These are phyloP conservation scores for Globisporangium carolinianum DNA, from an alignment of 352 stramenopile genomes.

Conservation along the genomic window DNA sequence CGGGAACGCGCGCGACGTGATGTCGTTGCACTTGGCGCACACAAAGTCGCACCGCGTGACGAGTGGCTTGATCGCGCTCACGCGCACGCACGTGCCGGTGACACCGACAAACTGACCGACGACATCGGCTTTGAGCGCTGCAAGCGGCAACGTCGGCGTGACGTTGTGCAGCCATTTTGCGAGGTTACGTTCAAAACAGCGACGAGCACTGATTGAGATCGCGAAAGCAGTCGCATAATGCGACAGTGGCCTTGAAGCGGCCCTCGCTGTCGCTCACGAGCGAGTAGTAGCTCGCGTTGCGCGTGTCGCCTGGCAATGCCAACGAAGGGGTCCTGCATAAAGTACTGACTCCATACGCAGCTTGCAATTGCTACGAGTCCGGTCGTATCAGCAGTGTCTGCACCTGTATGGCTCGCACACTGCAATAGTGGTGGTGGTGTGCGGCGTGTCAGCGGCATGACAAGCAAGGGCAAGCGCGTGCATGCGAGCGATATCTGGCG, in stretches of 20 bases:
- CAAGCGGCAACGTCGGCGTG: conserved; percentile 58
- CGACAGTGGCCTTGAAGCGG: conserved; percentile 44
- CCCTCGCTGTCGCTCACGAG: conserved; percentile 44
- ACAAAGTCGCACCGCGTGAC: conserved; percentile 85
- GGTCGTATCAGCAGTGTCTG: neutral
- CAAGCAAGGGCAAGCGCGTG: neutral
- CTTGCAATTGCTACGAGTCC: conserved; percentile 31
- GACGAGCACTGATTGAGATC: conserved; percentile 39
- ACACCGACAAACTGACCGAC: conserved; percentile 78
- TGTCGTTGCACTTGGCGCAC: conserved; percentile 73
- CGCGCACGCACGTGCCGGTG: conserved; percentile 65
- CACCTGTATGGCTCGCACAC: neutral
- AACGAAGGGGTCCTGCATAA: conserved; percentile 55
- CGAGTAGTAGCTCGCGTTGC: conserved; percentile 33
- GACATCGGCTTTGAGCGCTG: conserved; percentile 64
- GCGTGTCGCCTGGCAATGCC: conserved; percentile 37
- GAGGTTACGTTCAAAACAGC: conserved; percentile 26
- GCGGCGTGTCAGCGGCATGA: conserved; percentile 12
- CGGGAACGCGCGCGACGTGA: conserved; percentile 61
- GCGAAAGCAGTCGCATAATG: conserved; percentile 52
- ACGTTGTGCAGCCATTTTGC: conserved; percentile 63
- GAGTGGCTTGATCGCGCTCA: conserved; percentile 80
- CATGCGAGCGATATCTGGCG: no score
- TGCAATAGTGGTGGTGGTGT: conserved; percentile 2
- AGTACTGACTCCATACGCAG: conserved; percentile 75